Conservation (phyloP, 2,329 filamentous ascomycete species). For the Pyricularia grisea region DNA sequence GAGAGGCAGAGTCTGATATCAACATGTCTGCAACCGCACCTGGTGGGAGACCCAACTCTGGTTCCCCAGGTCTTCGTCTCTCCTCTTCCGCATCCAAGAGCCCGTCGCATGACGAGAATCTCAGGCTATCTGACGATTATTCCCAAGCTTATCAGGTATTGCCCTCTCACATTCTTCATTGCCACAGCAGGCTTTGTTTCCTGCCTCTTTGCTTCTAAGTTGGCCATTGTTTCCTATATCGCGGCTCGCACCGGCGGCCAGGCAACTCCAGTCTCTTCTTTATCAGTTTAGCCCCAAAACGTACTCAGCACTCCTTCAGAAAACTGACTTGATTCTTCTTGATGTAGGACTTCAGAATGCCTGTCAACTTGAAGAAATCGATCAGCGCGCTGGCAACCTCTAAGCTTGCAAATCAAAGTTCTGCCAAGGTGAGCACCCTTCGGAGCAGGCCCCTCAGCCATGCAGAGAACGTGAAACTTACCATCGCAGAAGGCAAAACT, state of each 20-base stretch:
- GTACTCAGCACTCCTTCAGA: neutral
- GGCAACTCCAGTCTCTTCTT: neutral
- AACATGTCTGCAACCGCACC: conserved; percentile 26
- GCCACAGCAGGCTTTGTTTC: neutral
- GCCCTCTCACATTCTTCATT: neutral
- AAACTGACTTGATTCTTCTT: neutral
- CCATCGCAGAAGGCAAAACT: conserved; percentile 36
- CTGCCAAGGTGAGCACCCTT: conserved; percentile 35
- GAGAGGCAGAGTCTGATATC: neutral
- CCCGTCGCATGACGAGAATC: conserved; percentile 24
- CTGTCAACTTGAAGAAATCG: conserved; percentile 28
- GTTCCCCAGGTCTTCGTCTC: conserved; percentile 20
- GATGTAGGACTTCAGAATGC: neutral
- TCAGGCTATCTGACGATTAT: conserved; percentile 25
- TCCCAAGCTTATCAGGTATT: conserved; percentile 20
- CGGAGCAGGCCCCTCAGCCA: neutral
- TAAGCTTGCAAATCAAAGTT: conserved; percentile 45
- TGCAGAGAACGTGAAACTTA: conserved; percentile 12
- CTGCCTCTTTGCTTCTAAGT: neutral
- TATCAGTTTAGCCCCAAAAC: neutral
- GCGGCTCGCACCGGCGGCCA: neutral
- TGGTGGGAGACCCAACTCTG: conserved; percentile 30
- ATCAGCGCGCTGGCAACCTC: conserved; percentile 39
- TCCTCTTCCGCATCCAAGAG: conserved; percentile 23
- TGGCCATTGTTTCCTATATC: neutral